Percentiles rank a stretch among this genome's conserved stretches.
Conservation (phyloP, 2,329 filamentous ascomycete species). For the Pleomassaria siparia region DNA sequence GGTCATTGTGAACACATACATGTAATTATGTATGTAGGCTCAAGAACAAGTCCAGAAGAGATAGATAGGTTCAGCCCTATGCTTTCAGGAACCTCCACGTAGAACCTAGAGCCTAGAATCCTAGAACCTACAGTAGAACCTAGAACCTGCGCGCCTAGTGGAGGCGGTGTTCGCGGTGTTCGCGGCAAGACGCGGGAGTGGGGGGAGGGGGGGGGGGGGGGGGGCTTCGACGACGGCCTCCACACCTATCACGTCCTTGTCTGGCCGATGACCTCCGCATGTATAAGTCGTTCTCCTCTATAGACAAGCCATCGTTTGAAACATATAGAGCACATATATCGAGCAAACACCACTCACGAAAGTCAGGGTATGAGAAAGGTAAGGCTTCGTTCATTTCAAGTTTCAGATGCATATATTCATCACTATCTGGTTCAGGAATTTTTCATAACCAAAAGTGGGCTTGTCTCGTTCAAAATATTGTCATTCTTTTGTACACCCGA, state of each 20-base stretch:
- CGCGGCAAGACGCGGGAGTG: not conserved
- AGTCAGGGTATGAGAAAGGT: too few relatives aligned
- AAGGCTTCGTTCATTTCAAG: too few relatives aligned
- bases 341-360: too few relatives aligned
- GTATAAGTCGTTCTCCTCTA: not conserved
- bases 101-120: too few relatives aligned
- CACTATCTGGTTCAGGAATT: not conserved
- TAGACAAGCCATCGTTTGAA: not conserved
- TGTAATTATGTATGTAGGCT: too few relatives aligned
- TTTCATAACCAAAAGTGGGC: not conserved
- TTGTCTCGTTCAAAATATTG: not conserved
- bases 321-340: too few relatives aligned
- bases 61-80: too few relatives aligned
- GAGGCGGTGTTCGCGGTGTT: not conserved
- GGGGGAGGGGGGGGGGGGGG: not conserved
- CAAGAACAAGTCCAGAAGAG: too few relatives aligned
- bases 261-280: not conserved
- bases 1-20: too few relatives aligned
- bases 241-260: constrained; percentile 1
- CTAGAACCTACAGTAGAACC: too few relatives aligned
- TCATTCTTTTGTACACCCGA: constrained; percentile 16
- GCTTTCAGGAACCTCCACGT: too few relatives aligned
- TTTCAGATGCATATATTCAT: not conserved
- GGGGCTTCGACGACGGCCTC: not conserved
- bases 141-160: not conserved